phyloP scores from a whole-genome alignment of 768 basidiomycete genomes.

The Paxillus rubicundulus region DNA sequence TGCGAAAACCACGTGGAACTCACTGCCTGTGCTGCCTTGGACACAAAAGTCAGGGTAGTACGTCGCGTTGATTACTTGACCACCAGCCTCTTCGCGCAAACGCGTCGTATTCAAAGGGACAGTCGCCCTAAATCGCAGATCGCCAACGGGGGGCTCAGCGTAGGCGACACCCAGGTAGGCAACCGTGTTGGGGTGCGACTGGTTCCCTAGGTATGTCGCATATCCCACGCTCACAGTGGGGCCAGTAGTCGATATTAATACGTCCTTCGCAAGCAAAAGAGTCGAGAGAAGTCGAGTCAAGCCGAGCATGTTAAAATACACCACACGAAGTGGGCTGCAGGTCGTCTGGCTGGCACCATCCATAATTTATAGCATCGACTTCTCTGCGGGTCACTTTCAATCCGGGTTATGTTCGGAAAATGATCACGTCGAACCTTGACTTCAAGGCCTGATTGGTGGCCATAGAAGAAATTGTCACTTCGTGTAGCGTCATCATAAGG shows the following conservation, averaged over 20 bases:
- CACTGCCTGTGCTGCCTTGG: slow-evolving; percentile 53
- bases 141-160: slow-evolving; percentile 42
- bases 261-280: slow-evolving; percentile 21
- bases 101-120: slow-evolving; percentile 49
- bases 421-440: not conserved
- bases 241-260: slow-evolving; percentile 7
- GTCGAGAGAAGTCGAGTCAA: slow-evolving; percentile 5
- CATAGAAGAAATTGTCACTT: not conserved
- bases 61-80: slow-evolving; percentile 48
- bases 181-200: slow-evolving; percentile 48
- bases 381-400: too few relatives aligned
- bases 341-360: not conserved
- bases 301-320: not conserved
- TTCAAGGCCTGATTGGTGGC: not conserved
- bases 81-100: slow-evolving; percentile 34
- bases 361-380: not conserved
- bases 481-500: not conserved
- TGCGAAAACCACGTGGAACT: slow-evolving; percentile 5
- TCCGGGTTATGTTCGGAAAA: not conserved
- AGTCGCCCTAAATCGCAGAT: slow-evolving; percentile 46
- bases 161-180: slow-evolving; percentile 52
- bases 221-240: slow-evolving; percentile 56
- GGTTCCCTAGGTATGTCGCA: slow-evolving; percentile 54
- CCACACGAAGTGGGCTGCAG: not conserved
- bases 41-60: slow-evolving; percentile 57